A percentile compares a stretch with the other conserved stretches of the same genome.
Evolutionary conservation across 345 rosid species (phyloP).

Genomic region (Melaleuca alternifolia): DNA sequence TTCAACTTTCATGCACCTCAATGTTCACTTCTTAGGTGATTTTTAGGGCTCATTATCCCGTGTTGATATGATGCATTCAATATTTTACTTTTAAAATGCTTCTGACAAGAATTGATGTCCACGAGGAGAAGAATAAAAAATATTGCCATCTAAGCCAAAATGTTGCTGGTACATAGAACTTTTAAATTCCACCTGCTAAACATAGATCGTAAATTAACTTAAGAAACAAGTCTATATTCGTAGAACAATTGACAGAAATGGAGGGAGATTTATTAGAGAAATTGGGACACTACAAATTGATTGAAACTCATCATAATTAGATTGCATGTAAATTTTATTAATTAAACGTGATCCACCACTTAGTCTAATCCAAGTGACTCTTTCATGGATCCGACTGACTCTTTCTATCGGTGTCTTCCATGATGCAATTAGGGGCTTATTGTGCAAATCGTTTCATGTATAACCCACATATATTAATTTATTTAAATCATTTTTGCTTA

Average conservation of each 20-base stretch:
- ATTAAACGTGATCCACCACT: neutral
- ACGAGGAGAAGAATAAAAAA: neutral
- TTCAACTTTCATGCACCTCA: neutral
- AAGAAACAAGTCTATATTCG: too few relatives aligned
- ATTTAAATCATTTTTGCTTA: neutral
- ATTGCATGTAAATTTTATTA: too few relatives aligned
- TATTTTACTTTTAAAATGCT: neutral
- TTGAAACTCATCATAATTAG: too few relatives aligned
- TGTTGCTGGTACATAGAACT: neutral
- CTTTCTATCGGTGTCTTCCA: neutral
- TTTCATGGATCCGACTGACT: neutral
- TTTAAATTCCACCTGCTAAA: neutral
- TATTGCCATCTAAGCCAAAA: neutral
- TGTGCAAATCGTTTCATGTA: neutral
- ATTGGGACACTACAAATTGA: too few relatives aligned
- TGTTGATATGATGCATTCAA: fast-evolving
- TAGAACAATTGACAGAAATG: too few relatives aligned
- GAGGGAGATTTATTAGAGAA: too few relatives aligned
- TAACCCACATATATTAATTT: neutral
- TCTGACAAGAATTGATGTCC: neutral
- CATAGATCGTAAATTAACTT: too few relatives aligned
- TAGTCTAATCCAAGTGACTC: neutral
- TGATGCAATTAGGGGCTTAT: neutral
- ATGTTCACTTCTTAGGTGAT: neutral
- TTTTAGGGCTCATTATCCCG: fast-evolving